Evolutionary conservation across 148 eudicot genomes (phyloP).

Genomic region (Dianthus caryophyllus): DNA sequence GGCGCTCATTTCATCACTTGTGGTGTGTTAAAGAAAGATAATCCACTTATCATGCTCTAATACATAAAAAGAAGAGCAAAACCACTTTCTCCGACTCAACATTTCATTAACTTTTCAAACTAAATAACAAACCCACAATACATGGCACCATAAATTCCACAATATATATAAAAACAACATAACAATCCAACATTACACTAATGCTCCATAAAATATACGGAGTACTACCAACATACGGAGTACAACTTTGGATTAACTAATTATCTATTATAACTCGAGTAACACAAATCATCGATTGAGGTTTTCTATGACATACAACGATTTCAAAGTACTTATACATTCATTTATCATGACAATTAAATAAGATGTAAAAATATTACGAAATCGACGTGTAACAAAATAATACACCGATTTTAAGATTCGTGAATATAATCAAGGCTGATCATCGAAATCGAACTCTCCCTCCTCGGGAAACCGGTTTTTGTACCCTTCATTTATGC

Average conservation of each 20-base stretch:
- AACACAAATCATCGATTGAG: neutral
- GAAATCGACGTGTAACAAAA: too few species aligned
- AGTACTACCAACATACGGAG: too few species aligned
- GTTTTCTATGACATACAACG: neutral
- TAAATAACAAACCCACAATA: constrained; percentile 10
- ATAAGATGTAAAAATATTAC: neutral
- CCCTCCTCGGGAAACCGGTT: constrained; percentile 35
- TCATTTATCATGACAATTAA: neutral
- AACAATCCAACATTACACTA: constrained; percentile 13
- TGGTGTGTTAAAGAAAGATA: neutral
- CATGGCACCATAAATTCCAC: constrained; percentile 1
- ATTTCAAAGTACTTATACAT: too few species aligned
- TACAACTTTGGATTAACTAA: neutral
- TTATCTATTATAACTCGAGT: neutral
- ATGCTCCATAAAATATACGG: constrained; percentile 11
- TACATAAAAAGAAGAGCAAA: constrained; percentile 23
- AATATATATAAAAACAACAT: constrained; percentile 1
- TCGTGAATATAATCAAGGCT: constrained; percentile 15
- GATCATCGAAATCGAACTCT: constrained; percentile 25
- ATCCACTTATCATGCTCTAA: neutral
- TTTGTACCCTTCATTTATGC: constrained; percentile 35
- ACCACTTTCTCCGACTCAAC: neutral
- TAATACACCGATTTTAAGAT: too few species aligned
- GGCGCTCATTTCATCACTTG: neutral
- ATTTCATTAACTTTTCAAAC: constrained; percentile 10